Base-by-base conservation (phyloP, 768 basidiomycete genomes). In the Rhodotorula sphaerocarpa region DNA sequence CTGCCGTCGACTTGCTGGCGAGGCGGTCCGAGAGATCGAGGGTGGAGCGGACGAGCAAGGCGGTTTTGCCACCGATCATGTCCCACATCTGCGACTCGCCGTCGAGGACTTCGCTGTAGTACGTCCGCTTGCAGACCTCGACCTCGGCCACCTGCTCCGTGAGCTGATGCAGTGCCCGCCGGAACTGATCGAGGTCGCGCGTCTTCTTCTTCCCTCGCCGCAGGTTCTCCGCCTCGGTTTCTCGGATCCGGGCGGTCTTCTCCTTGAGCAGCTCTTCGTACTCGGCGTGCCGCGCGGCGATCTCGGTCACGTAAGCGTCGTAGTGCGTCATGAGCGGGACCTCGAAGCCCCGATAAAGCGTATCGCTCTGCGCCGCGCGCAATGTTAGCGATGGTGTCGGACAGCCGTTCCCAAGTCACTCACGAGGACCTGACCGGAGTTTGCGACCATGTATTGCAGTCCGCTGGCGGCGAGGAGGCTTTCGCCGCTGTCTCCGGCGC, bases 171-270 rank as follows among this genome's bases (percentile, higher is more conserved):
- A 69, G 44, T 20, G 68, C 68, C 33, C 42, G 33, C 34, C 68
- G 50, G 39, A 69, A 69, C 50, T 65, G 64, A n/a, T 59, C 57
- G n/a, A 69, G 46, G 42, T 69, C 61, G 12, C 68, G 60, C 12
- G 41, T 55, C 68, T 66, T 69, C 45, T 70, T 70, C 55, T 51
- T 48, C 5, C 69, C 69, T 5, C 50, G 47, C 47, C 51, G 43
- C 42, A 70, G 54, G 59, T 70, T 70, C 39, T 70, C 69, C n/a
- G 61, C 65, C 36, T 70, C 69, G 6, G 69, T 70, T 46, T 70
- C 52, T 16, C 65, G 58, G 18, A 70, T 63, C 52, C 45, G 55
- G 10, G 52, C 45, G 16, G 65, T 70, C 58, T 59, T 63, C 33
- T 66, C 58, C 28, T 62, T 52, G 14, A 70, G 41, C 11, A 66